phyloP scores from a whole-genome alignment of 495 filamentous ascomycete genomes.

The Apodospora peruviana region DNA sequence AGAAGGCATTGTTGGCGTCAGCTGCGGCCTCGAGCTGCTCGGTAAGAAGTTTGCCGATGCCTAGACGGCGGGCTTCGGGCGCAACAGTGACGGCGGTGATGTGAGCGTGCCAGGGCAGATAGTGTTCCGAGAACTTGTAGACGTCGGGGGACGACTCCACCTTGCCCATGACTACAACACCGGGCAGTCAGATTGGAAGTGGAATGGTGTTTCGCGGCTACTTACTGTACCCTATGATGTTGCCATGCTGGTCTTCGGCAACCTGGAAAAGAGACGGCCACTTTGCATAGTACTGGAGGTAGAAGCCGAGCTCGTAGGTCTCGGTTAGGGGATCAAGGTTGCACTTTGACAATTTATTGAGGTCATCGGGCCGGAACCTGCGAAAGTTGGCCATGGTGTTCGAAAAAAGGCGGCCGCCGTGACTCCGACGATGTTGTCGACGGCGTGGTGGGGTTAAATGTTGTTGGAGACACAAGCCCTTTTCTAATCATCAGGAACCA shows the following conservation, averaged over 20 bases:
- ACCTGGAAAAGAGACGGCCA: constrained; percentile 92
- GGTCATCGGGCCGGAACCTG: constrained; percentile 37
- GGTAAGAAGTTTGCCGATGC: constrained; percentile 75
- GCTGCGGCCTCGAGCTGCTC: constrained; percentile 73
- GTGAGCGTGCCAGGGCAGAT: constrained; percentile 95
- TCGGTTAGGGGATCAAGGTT: constrained; percentile 94
- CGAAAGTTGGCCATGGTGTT: constrained; percentile 41
- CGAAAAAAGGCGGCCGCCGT: background rate
- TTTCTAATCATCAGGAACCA: no score
- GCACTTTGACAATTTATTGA: constrained; percentile 65
- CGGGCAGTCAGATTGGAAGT: background rate
- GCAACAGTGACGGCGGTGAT: constrained; percentile 94
- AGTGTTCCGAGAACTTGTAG: constrained; percentile 68
- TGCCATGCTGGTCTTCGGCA: constrained; percentile 72
- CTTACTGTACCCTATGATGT: constrained; percentile 90
- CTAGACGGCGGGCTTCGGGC: constrained; percentile 75
- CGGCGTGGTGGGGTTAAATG: no score
- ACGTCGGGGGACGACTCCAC: constrained; percentile 77
- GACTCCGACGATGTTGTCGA: no score
- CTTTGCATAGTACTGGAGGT: constrained; percentile 87
- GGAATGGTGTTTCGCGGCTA: constrained; percentile 5
- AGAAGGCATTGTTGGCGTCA: constrained; percentile 80
- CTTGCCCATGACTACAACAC: constrained; percentile 83
- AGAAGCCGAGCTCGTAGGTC: constrained; percentile 92
- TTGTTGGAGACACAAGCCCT: no score